These are phyloP conservation scores for Naumovozyma castellii DNA, from an alignment of 805 yeast genomes.

Conservation along the genomic window DNA sequence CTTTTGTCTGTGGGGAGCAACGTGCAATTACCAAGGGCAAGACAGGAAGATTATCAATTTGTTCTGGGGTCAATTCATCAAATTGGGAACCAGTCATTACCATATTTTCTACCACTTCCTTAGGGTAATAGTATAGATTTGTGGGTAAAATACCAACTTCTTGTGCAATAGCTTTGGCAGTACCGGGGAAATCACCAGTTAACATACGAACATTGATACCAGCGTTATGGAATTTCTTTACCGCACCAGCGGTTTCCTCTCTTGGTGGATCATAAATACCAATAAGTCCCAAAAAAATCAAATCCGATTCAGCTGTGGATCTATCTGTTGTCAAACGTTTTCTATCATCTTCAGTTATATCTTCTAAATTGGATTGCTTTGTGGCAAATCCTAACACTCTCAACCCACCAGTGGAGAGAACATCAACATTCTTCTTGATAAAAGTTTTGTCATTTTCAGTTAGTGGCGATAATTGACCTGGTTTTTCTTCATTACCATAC, in stretches of 20 bases:
- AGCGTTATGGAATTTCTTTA: slow-evolving; percentile 70
- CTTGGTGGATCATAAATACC: slow-evolving; percentile 99
- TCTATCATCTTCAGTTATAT: slow-evolving; percentile 26
- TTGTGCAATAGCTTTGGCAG: slow-evolving; percentile 76
- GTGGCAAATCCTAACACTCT: slow-evolving; percentile 76
- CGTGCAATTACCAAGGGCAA: slow-evolving; percentile 86
- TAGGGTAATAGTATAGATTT: slow-evolving; percentile 34
- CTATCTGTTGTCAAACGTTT: slow-evolving; percentile 20
- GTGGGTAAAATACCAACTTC: slow-evolving; percentile 80
- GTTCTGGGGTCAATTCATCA: slow-evolving; percentile 60
- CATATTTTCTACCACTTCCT: slow-evolving; percentile 40
- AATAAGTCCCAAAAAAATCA: slow-evolving; percentile 72
- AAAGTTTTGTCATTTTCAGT: slow-evolving; percentile 39
- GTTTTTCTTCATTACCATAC: slow-evolving; percentile 37
- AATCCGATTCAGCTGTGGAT: slow-evolving; percentile 42
- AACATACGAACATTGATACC: slow-evolving; percentile 98
- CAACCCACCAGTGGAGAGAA: slow-evolving; percentile 72
- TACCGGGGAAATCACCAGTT: slow-evolving; percentile 86
- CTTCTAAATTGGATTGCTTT: slow-evolving; percentile 25
- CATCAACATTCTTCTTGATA: slow-evolving; percentile 48
- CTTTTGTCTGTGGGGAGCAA: slow-evolving; percentile 90
- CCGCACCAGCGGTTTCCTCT: slow-evolving; percentile 67
- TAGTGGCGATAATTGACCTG: slow-evolving; percentile 41
- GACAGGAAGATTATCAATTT: slow-evolving; percentile 62
- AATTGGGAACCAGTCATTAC: slow-evolving; percentile 80